phyloP scores from a whole-genome alignment of 441 rosid species.

The Arabidopsis hybrid region DNA sequence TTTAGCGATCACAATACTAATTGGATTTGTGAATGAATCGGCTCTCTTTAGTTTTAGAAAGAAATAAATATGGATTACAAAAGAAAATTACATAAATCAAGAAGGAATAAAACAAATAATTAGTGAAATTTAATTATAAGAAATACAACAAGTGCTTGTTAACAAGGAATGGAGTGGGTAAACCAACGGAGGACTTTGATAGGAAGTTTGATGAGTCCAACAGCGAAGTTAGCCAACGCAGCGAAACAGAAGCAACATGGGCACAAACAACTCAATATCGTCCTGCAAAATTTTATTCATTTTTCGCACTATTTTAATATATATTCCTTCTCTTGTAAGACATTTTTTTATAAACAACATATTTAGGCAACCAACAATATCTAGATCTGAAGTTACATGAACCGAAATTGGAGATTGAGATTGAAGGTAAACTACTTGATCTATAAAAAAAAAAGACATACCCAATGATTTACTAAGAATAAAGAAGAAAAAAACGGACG shows the following conservation, averaged over 20 bases:
- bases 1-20: not conserved
- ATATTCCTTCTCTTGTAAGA: no score
- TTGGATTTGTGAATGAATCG: not conserved
- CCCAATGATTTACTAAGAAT: no score
- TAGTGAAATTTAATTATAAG: not conserved
- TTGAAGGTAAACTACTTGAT: no score
- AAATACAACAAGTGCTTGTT: not conserved
- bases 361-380: no score
- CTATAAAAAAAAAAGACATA: not conserved
- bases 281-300: slow-evolving; percentile 48
- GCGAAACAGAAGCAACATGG: slow-evolving; percentile 82
- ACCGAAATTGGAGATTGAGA: no score
- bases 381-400: no score
- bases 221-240: slow-evolving; percentile 69
- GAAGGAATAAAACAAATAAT: not conserved
- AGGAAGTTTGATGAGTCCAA: slow-evolving; percentile 76
- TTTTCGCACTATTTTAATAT: not conserved
- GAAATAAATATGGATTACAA: not conserved
- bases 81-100: not conserved
- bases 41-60: no score
- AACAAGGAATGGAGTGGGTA: slow-evolving; percentile 76
- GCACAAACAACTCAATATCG: slow-evolving; percentile 77
- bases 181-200: slow-evolving; percentile 73
- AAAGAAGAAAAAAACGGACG: slow-evolving; percentile 7
- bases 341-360: no score